phyloP scores from a whole-genome alignment of 305 asterid species.

The Nicotiana rustica region DNA sequence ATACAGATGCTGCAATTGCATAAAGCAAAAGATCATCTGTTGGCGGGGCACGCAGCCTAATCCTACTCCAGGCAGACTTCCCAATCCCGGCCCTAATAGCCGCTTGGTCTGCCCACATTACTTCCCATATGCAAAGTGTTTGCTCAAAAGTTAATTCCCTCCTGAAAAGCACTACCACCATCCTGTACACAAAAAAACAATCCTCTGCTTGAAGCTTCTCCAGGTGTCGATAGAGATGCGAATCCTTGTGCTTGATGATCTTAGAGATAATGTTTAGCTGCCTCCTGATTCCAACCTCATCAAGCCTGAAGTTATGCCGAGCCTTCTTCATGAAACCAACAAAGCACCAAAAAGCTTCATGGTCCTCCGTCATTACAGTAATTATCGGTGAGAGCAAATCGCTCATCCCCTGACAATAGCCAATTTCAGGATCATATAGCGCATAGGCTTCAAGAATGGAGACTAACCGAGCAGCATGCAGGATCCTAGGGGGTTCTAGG shows the following conservation, averaged over 20 bases:
- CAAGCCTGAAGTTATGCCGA: conserved; percentile 83
- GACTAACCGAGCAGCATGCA: conserved; percentile 81
- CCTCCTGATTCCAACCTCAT: conserved; percentile 80
- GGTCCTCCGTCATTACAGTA: conserved; percentile 74
- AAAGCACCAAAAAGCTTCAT: conserved; percentile 90
- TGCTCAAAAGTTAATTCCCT: conserved; percentile 81
- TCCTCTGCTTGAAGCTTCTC: conserved; percentile 87
- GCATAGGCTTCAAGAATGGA: conserved; percentile 90
- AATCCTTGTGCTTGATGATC: conserved; percentile 76
- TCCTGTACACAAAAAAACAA: conserved; percentile 85
- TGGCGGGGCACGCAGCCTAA: conserved; percentile 81
- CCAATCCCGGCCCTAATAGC: conserved; percentile 86
- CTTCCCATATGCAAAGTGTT: conserved; percentile 87
- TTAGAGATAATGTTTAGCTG: conserved; percentile 76
- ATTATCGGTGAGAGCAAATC: conserved; percentile 85
- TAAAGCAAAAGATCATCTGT: conserved; percentile 70
- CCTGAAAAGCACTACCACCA: conserved; percentile 88
- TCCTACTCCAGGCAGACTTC: conserved; percentile 81
- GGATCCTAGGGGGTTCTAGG: conserved; percentile 65
- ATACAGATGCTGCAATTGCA: conserved; percentile 43
- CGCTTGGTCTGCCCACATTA: conserved; percentile 94
- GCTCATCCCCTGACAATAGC: conserved; percentile 94
- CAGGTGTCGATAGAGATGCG: conserved; percentile 80
- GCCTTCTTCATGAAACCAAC: conserved; percentile 95
- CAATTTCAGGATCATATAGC: conserved; percentile 75